Evolutionary conservation across 805 yeast genomes (phyloP), one percentile per base, ranked within the genome.

Genomic region (Isabelozyma heimii): DNA sequence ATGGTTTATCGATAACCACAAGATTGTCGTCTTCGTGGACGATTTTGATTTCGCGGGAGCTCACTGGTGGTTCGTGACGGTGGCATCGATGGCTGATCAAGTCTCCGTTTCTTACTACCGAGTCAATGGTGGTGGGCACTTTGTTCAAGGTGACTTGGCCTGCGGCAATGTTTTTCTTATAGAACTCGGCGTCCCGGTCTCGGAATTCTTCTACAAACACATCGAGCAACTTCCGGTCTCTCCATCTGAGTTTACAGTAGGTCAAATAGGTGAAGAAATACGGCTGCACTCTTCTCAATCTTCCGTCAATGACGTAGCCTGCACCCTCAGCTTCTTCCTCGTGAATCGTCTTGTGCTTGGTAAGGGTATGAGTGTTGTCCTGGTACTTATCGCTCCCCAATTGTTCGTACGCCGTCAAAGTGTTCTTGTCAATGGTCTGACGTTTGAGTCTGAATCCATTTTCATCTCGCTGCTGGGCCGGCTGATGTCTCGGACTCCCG

Each of bases 221-320:
- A 48, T 94, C 97, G 4, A 90, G 54, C 33, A 94, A 66, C 16
- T 82, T 82, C n/a, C 89, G 73, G 57, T 86, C 91, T 56, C 92
- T 77, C 99, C 99, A 94, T 60, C 99, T 75, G 61, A 79, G 70
- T 66, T 94, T 94, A 67, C 97, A 91, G 61, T 85, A 89, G 0
- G 99, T 94, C 66, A 89, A 75, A 62, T 94, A 92, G 0, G 96
- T 91, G 72, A 82, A 92, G 60, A 77, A 87, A 63, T 94, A 94
- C 0, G 99, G 98, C 1, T 83, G 76, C 2, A 94, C 88, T 52
- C 86, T 73, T 42, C 97, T 70, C 45, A 89, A 69, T 2, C 80
- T 70, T 0, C 87, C 89, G 15, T 81, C 84, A 2, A 85, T 67
- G 0, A 60, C 55, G 57, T 85, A 85, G 26, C 76, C 65, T 2